Conservation (phyloP, 768 basidiomycete species). For the Psilocybe cyanescens region DNA sequence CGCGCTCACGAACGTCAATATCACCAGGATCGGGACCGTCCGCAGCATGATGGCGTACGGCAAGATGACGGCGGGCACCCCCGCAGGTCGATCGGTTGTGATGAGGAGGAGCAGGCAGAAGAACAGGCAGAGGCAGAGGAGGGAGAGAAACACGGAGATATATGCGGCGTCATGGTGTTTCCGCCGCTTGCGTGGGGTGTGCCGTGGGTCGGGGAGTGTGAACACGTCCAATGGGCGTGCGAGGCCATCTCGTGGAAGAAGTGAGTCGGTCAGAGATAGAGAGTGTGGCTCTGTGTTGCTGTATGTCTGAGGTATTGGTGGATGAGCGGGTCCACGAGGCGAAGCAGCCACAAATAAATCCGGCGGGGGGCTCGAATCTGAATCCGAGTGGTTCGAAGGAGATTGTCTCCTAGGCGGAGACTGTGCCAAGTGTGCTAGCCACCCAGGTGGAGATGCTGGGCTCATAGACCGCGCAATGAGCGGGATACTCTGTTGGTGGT, state of each 20-base stretch:
- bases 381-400: slow-evolving; percentile 40
- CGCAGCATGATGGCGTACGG: slow-evolving; percentile 78
- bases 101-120: slow-evolving; percentile 71
- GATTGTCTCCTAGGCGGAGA: slow-evolving; percentile 47
- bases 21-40: slow-evolving; percentile 76
- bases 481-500: slow-evolving; percentile 40
- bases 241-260: slow-evolving; percentile 74
- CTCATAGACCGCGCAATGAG: slow-evolving; percentile 40
- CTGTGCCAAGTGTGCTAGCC: slow-evolving; percentile 79
- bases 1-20: slow-evolving; percentile 74
- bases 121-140: slow-evolving; percentile 62
- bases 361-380: slow-evolving; percentile 47
- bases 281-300: slow-evolving; percentile 37
- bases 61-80: slow-evolving; percentile 38
- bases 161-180: slow-evolving; percentile 77
- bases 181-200: slow-evolving; percentile 62
- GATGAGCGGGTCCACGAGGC: slow-evolving; percentile 33
- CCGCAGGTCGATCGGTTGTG: slow-evolving; percentile 48
- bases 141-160: slow-evolving; percentile 68
- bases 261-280: slow-evolving; percentile 80
- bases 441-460: slow-evolving; percentile 52
- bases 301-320: slow-evolving; percentile 37
- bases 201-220: slow-evolving; percentile 76
- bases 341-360: slow-evolving; percentile 41
- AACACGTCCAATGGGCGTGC: slow-evolving; percentile 71